phyloP scores from a whole-genome alignment of 176 grass and related monocot genomes.

The Phyllostachys edulis region DNA sequence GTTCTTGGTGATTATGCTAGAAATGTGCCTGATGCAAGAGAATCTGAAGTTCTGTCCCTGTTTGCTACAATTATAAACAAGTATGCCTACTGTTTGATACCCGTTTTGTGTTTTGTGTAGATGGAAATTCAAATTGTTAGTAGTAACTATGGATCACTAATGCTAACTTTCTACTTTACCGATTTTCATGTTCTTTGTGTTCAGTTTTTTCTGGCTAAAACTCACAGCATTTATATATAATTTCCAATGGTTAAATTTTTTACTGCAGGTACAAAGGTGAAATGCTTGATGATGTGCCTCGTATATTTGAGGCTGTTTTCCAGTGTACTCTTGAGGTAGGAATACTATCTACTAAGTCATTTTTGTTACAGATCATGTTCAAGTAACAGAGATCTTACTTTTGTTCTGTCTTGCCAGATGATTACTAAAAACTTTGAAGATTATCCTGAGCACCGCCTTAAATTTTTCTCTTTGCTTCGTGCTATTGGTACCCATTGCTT shows the following conservation, averaged over 20 bases:
- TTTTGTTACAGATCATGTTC: conserved; percentile 19
- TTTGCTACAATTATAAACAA: conserved; percentile 99
- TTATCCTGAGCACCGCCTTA: conserved; percentile 97
- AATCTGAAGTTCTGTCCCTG: conserved; percentile 97
- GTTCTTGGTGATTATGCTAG: conserved; percentile 93
- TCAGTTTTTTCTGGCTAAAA: not conserved
- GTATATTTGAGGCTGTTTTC: conserved; percentile 97
- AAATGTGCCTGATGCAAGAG: conserved; percentile 98
- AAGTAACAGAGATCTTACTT: not conserved
- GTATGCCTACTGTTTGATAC: conserved; percentile 42
- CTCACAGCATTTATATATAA: not conserved
- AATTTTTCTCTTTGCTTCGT: conserved; percentile 93
- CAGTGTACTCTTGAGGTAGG: conserved; percentile 95
- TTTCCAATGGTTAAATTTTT: conserved; percentile 36
- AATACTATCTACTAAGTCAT: not conserved
- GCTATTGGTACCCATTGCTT: conserved; percentile 98
- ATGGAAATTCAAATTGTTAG: too few relatives aligned
- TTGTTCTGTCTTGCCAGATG: conserved; percentile 62
- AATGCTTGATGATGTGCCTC: conserved; percentile 92
- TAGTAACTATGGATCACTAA: not conserved
- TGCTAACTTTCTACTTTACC: not conserved
- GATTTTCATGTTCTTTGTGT: not conserved
- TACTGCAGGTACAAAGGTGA: conserved; percentile 74
- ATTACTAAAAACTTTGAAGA: conserved; percentile 99
- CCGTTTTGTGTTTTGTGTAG: conserved; percentile 2